A percentile compares a stretch with the other conserved stretches of the same genome.
Conservation (phyloP, 2,329 filamentous ascomycete species). For the Neocatenulostroma microsporum region DNA sequence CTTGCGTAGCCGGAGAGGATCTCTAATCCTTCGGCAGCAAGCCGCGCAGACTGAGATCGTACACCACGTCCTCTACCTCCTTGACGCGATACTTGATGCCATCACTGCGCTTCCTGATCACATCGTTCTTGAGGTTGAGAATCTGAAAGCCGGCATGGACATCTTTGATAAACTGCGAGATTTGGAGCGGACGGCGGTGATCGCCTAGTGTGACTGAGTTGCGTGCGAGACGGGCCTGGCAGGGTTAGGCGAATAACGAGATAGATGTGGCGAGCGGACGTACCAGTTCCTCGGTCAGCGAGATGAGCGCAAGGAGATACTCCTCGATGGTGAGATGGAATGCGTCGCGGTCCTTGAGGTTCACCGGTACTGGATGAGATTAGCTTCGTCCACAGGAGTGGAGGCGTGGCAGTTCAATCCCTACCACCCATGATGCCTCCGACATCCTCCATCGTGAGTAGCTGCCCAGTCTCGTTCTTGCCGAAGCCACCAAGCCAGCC, state of each 20-base stretch:
- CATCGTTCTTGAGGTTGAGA: slow-evolving; percentile 94
- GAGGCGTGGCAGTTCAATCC: too few species aligned
- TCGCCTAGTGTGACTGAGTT: slow-evolving; percentile 92
- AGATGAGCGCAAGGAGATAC: slow-evolving; percentile 82
- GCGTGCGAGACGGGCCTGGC: slow-evolving; percentile 70
- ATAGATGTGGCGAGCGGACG: slow-evolving; percentile 10
- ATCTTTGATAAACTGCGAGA: slow-evolving; percentile 89
- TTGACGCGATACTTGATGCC: slow-evolving; percentile 96
- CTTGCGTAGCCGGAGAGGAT: too few species aligned
- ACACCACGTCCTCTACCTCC: slow-evolving; percentile 96
- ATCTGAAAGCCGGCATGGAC: slow-evolving; percentile 94
- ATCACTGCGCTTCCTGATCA: slow-evolving; percentile 77
- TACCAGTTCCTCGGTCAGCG: slow-evolving; percentile 79
- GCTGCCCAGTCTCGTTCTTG: slow-evolving; percentile 45
- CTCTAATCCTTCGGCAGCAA: slow-evolving; percentile 35
- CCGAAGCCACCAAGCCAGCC: slow-evolving; percentile 73
- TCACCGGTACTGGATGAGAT: slow-evolving; percentile 63
- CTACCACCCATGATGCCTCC: slow-evolving; percentile 67
- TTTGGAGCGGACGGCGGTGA: slow-evolving; percentile 74
- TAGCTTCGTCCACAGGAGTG: too few species aligned
- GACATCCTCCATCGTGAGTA: slow-evolving; percentile 83
- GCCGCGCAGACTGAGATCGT: slow-evolving; percentile 83
- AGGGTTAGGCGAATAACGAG: neutral
- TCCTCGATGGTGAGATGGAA: slow-evolving; percentile 98
- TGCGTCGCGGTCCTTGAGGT: slow-evolving; percentile 77